A percentile compares a stretch with the other conserved stretches of the same genome.
phyloP scores from a whole-genome alignment of 768 basidiomycete genomes.

The Botryobasidium botryosum region DNA sequence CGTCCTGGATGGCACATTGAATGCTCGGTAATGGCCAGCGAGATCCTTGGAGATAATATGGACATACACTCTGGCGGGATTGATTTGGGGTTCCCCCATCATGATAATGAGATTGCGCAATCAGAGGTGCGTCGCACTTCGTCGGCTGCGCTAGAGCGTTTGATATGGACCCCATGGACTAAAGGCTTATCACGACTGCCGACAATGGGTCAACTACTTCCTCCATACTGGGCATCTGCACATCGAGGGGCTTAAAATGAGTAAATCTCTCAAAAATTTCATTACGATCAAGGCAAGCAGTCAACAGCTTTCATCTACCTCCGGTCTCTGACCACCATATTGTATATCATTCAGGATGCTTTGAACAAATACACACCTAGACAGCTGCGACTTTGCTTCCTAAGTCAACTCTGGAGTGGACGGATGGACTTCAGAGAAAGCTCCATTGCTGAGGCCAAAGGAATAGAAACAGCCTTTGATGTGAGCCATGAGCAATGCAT shows the following conservation, averaged over 20 bases:
- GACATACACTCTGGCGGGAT: conserved; percentile 97
- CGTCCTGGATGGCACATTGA: conserved; percentile 99
- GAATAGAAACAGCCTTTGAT: conserved; percentile 68
- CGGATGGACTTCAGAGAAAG: conserved; percentile 91
- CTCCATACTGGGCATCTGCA: conserved; percentile 96
- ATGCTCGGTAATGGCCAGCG: conserved; percentile 95
- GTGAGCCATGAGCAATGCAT: conserved; percentile 29
- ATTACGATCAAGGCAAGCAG: conserved; percentile 55
- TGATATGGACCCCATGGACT: conserved; percentile 7
- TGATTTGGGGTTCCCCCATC: conserved; percentile 97
- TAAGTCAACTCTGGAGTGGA: conserved; percentile 80
- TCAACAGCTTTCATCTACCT: not conserved
- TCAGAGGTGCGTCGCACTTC: conserved; percentile 43
- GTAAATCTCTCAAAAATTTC: conserved; percentile 97
- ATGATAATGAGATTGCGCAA: conserved; percentile 97
- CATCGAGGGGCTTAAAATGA: conserved; percentile 98
- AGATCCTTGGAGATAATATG: conserved; percentile 75
- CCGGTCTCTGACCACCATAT: not conserved
- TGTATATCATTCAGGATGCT: conserved; percentile 6
- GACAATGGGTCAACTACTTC: conserved; percentile 97
- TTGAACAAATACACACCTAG: conserved; percentile 65
- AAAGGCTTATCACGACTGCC: conserved; percentile 84
- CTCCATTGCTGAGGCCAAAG: conserved; percentile 69
- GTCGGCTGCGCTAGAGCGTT: not conserved
- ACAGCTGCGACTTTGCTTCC: conserved; percentile 81